These are phyloP conservation scores for Metschnikowia hibisci DNA, from an alignment of 805 yeast species.

Conservation along the genomic window DNA sequence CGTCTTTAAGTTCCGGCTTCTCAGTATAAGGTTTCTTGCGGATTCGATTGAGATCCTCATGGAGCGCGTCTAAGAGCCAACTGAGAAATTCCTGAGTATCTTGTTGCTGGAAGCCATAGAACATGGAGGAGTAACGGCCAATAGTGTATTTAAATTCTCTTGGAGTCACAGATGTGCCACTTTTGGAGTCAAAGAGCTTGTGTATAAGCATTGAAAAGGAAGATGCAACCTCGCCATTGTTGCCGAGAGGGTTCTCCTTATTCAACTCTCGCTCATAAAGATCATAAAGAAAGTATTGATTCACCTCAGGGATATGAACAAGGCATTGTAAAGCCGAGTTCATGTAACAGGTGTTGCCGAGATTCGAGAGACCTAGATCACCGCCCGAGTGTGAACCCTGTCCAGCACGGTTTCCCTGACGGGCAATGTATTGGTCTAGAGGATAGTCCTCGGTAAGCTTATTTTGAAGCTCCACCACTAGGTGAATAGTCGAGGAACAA, in stretches of 20 bases:
- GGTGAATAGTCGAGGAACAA: slow-evolving; percentile 20
- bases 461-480: slow-evolving; percentile 28
- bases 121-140: slow-evolving; percentile 75
- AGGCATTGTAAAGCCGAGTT: slow-evolving; percentile 90
- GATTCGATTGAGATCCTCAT: slow-evolving; percentile 87
- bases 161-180: slow-evolving; percentile 46
- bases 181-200: slow-evolving; percentile 43
- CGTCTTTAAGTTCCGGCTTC: slow-evolving; percentile 75
- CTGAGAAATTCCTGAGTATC: slow-evolving; percentile 93
- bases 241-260: slow-evolving; percentile 76
- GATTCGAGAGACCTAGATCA: slow-evolving; percentile 57
- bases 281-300: slow-evolving; percentile 65
- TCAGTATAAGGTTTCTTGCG: slow-evolving; percentile 80
- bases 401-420: not conserved
- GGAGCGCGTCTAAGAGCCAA: slow-evolving; percentile 81
- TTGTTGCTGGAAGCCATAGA: slow-evolving; percentile 80
- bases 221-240: slow-evolving; percentile 73
- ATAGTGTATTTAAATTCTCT: slow-evolving; percentile 72
- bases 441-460: slow-evolving; percentile 20
- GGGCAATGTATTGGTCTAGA: slow-evolving; percentile 18
- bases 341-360: slow-evolving; percentile 94
- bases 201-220: slow-evolving; percentile 70
- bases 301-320: slow-evolving; percentile 78
- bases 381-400: slow-evolving; percentile 30
- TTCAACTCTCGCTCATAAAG: slow-evolving; percentile 66